Percentiles rank a stretch among this genome's conserved stretches.
phyloP scores from a whole-genome alignment of 805 yeast genomes.

The Candida tammaniensis region DNA sequence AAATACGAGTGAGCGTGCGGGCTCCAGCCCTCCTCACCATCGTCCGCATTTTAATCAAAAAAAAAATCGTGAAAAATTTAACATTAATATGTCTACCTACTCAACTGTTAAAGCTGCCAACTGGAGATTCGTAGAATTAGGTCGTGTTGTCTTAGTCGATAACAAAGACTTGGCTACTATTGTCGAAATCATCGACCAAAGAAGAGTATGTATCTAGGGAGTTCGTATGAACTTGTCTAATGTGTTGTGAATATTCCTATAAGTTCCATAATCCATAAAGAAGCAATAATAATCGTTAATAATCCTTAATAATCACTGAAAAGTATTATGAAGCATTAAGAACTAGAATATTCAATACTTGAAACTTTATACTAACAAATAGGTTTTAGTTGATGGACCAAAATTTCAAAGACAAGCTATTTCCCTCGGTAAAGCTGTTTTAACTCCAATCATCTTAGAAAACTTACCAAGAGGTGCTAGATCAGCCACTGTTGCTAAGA shows the following conservation, averaged over 20 bases:
- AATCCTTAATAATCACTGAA: too few species aligned
- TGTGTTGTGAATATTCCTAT: too few species aligned
- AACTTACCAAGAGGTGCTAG: slow-evolving; percentile 93
- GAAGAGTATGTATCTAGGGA: slow-evolving; percentile 93
- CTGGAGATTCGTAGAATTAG: slow-evolving; percentile 99
- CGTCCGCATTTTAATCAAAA: too few species aligned
- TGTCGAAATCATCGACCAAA: slow-evolving; percentile 99
- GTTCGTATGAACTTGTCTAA: too few species aligned
- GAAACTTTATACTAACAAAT: slow-evolving; percentile 30
- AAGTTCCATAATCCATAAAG: too few species aligned
- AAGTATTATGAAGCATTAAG: too few species aligned
- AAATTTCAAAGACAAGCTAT: slow-evolving; percentile 90
- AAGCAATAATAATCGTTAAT: too few species aligned
- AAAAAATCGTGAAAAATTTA: background rate
- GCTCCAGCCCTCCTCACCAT: too few species aligned
- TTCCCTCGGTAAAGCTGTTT: slow-evolving; percentile 80
- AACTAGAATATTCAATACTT: too few species aligned
- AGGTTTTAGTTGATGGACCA: slow-evolving; percentile 97
- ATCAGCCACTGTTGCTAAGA: slow-evolving; percentile 81
- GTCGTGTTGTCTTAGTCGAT: slow-evolving; percentile 91
- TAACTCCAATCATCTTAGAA: slow-evolving; percentile 87
- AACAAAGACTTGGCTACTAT: slow-evolving; percentile 92
- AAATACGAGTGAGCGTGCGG: too few species aligned
- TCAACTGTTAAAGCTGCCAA: slow-evolving; percentile 89
- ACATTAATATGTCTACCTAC: slow-evolving; percentile 29